Base-by-base conservation (phyloP, 345 rosid genomes). In the Populus euphratica region DNA sequence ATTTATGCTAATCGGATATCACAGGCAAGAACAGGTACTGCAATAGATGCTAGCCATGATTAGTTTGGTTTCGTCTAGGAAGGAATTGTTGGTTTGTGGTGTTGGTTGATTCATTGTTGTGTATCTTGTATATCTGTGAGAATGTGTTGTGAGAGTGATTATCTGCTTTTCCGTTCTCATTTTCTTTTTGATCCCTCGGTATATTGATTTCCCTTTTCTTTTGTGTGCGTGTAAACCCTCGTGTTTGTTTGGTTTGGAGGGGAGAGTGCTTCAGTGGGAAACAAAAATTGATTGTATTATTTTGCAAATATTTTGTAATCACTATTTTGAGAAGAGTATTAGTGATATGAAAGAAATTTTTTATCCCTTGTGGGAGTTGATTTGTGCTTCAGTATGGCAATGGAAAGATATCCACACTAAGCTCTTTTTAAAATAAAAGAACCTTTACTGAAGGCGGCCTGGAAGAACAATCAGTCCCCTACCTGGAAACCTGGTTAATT, bases 1-100 rank as follows among this genome's bases (percentile, higher is more conserved):
- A 91, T 96, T 72, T 96, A 96, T 72, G 99, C 99, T 4, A 93
- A 92, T 85, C 89, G 99, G 80, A 96, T 96, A 80, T 96, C 99
- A 3, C 97, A 96, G 86, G 99, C 99, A 49, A 83, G 99, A 87
- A 91, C 92, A n/a, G 95, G 95, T 68, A 80, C 89, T 0, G 80
- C 95, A 13, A 87, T 92, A 54, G 93, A 91, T 49, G 83, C 85
- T 67, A 80, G 75, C 80, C 88, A 79, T 81, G 86, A 78, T 63
- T 81, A 76, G 74, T 27, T 25, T 56, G 69, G 74, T 78, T 11
- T 70, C 38, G 67, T 74, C 69, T 20, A 61, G 66, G 36, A 66
- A 12, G 74, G 69, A 62, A 63, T 75, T 72, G 61, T 25, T 84
- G 81, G 77, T 64, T 70, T 72, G 73, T 76, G 77, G 21, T 64